Conservation (phyloP, 306 rosid genomes). For the Prunus campanulata region DNA sequence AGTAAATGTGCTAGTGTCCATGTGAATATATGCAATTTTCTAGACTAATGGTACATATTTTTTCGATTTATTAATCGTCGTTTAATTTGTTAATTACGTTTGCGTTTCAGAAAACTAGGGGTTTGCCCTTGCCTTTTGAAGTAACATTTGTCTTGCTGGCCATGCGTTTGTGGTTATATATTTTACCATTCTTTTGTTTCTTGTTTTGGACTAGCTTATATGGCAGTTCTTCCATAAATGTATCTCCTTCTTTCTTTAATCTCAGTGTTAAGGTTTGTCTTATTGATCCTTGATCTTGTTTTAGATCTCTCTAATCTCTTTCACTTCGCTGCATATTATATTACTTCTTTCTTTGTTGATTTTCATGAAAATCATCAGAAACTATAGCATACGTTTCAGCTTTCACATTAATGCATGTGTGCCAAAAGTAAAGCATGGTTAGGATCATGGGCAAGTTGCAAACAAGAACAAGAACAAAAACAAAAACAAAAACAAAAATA, state of each 20-base stretch:
- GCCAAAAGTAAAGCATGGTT: not conserved
- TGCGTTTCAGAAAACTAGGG: constrained; percentile 35
- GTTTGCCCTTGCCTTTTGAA: constrained; percentile 23
- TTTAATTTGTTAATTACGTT: constrained; percentile 16
- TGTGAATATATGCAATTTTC: constrained; percentile 29
- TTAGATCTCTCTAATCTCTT: not conserved
- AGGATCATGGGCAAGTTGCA: not conserved
- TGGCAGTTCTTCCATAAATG: constrained; percentile 30
- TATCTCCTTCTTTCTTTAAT: constrained; percentile 14
- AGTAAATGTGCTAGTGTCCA: constrained; percentile 17
- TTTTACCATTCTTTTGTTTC: constrained; percentile 34
- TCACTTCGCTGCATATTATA: not conserved
- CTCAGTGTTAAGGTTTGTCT: constrained; percentile 18
- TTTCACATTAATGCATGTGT: not conserved
- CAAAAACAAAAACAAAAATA: too few relatives aligned
- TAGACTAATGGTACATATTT: constrained; percentile 18
- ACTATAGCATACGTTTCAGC: not conserved
- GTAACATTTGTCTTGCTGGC: constrained; percentile 31
- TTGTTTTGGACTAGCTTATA: constrained; percentile 38
- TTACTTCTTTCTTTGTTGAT: not conserved
- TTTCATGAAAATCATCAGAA: not conserved
- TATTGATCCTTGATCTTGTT: constrained; percentile 15
- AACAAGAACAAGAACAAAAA: too few relatives aligned
- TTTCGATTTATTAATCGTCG: constrained; percentile 1
- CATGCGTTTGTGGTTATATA: constrained; percentile 26